A percentile compares a stretch with the other conserved stretches of the same genome.
Conservation (phyloP, 1,284 basidiomycete species). For the Fomitopsis pinicola region DNA sequence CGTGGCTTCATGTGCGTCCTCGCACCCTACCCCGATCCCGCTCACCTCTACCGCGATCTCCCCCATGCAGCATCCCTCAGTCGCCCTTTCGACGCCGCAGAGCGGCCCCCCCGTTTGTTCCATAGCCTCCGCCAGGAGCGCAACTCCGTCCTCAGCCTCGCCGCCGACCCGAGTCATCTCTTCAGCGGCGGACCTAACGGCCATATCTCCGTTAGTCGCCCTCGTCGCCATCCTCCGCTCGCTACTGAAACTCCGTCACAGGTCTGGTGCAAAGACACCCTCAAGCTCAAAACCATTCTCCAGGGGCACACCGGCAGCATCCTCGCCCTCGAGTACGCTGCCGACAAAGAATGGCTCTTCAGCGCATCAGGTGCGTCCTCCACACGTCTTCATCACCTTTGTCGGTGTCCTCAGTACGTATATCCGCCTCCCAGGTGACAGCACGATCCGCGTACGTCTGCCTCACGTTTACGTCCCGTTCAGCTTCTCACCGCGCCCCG, state of each 20-base stretch:
- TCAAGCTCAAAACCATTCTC: constrained; percentile 69
- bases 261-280: constrained; percentile 80
- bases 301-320: constrained; percentile 85
- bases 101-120: constrained; percentile 31
- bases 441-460: constrained; percentile 71
- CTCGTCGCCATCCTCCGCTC: background rate
- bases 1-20: constrained; percentile 15
- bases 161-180: constrained; percentile 68
- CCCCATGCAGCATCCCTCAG: constrained; percentile 22
- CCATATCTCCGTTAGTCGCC: constrained; percentile 61
- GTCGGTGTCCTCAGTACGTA: background rate
- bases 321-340: constrained; percentile 75
- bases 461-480: background rate
- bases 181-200: constrained; percentile 83
- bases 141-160: constrained; percentile 74
- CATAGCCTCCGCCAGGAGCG: constrained; percentile 69
- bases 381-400: background rate
- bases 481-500: constrained; percentile 5
- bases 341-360: constrained; percentile 80
- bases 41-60: background rate
- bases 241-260: constrained; percentile 26
- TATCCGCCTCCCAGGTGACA: constrained; percentile 55
- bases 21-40: constrained; percentile 1
- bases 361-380: constrained; percentile 65
- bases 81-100: constrained; percentile 12